Percentiles rank a stretch among this genome's conserved stretches.
Conservation (phyloP, 2,329 filamentous ascomycete genomes). For the Neofusicoccum kwambonambiense region DNA sequence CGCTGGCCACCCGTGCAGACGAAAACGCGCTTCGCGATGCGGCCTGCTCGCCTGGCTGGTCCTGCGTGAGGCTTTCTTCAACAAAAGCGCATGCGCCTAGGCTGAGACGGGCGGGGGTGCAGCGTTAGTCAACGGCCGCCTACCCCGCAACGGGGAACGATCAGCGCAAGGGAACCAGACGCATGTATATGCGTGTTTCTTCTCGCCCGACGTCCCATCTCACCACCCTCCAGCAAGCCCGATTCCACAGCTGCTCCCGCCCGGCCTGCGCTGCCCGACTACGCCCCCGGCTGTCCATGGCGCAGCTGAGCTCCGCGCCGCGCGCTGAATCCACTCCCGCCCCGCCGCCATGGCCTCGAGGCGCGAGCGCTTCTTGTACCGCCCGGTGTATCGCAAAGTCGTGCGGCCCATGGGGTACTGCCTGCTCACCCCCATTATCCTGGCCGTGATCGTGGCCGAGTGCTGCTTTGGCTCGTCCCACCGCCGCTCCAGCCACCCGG, state of each 20-base stretch:
- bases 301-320: no score
- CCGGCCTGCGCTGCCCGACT: no score
- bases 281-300: no score
- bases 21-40: no score
- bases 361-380: background rate
- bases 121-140: background rate
- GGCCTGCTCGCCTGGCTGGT: no score
- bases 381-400: background rate
- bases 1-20: no score
- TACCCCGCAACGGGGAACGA: background rate
- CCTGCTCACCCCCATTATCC: background rate
- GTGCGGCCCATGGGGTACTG: background rate
- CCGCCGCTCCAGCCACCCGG: background rate
- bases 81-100: no score
- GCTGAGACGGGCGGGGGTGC: background rate
- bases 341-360: background rate
- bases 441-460: background rate
- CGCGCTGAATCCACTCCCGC: background rate
- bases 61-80: no score
- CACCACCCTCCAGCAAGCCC: background rate
- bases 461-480: background rate
- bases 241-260: background rate
- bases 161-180: background rate
- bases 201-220: background rate
- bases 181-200: background rate